Conservation (phyloP, 1,139 yeast genomes). For the Suhomyces bribrorum region DNA sequence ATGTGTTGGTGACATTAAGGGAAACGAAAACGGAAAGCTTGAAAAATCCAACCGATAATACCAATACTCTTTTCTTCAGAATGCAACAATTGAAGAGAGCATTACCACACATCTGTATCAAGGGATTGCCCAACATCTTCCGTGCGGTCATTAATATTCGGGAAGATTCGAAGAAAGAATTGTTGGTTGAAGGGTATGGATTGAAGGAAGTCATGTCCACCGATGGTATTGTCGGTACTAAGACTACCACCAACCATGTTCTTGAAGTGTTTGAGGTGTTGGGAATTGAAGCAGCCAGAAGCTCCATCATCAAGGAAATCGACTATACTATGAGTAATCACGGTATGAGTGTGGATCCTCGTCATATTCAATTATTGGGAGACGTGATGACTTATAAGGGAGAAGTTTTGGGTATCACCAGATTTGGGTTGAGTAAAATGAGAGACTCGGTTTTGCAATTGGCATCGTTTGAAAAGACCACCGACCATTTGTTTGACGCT, state of each 20-base stretch:
- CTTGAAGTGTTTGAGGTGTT: slow-evolving; percentile 85
- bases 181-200: slow-evolving; percentile 97
- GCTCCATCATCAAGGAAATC: slow-evolving; percentile 89
- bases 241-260: slow-evolving; percentile 88
- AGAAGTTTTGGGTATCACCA: slow-evolving; percentile 94
- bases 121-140: slow-evolving; percentile 87
- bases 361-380: slow-evolving; percentile 95
- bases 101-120: slow-evolving; percentile 84
- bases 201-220: slow-evolving; percentile 95
- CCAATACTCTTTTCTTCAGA: slow-evolving; percentile 74
- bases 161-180: slow-evolving; percentile 83
- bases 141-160: slow-evolving; percentile 95
- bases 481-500: slow-evolving; percentile 97
- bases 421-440: slow-evolving; percentile 98
- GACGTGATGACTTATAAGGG: slow-evolving; percentile 99
- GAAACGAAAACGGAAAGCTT: slow-evolving; percentile 51
- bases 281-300: slow-evolving; percentile 97
- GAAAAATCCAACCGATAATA: slow-evolving; percentile 45
- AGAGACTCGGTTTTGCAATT: slow-evolving; percentile 95
- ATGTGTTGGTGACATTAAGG: slow-evolving; percentile 64
- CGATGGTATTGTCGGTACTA: slow-evolving; percentile 90
- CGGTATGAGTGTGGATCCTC: slow-evolving; percentile 99
- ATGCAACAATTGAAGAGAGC: slow-evolving; percentile 88
- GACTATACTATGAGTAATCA: slow-evolving; percentile 98
- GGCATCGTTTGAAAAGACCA: slow-evolving; percentile 97